A percentile compares a stretch with the other conserved stretches of the same genome.
Evolutionary conservation across 2,329 filamentous ascomycete species (phyloP).

Genomic region (Cryphonectria naterciae): DNA sequence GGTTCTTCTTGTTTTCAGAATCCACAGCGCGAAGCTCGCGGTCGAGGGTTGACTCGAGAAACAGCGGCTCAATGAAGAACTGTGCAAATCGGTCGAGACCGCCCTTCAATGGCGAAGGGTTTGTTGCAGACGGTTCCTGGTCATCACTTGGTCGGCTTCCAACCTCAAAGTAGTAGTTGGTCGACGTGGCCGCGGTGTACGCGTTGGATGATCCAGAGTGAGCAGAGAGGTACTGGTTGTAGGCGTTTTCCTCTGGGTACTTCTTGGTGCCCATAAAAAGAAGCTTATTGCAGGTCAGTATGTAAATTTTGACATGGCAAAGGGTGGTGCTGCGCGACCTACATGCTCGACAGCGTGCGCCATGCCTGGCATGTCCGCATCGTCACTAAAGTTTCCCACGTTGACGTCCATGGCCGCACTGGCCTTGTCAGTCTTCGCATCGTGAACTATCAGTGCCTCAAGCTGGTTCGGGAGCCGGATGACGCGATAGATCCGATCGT

Average conservation of each 20-base stretch:
- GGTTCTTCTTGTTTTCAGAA: conserved; percentile 96
- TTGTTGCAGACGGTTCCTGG: conserved; percentile 57
- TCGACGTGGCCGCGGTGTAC: conserved; percentile 90
- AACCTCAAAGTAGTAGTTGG: conserved; percentile 97
- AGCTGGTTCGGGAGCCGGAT: conserved; percentile 84
- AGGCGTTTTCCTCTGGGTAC: conserved; percentile 94
- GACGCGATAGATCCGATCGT: conserved; percentile 86
- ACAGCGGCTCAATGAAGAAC: conserved; percentile 89
- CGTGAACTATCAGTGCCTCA: conserved; percentile 90
- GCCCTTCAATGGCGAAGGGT: conserved; percentile 70
- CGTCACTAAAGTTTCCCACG: conserved; percentile 93
- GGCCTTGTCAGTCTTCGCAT: conserved; percentile 94
- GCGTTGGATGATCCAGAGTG: conserved; percentile 94
- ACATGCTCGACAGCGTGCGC: conserved; percentile 94
- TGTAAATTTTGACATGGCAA: neutral
- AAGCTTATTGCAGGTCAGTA: conserved; percentile 50
- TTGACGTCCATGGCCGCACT: conserved; percentile 95
- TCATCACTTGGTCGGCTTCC: conserved; percentile 75
- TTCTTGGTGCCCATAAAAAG: conserved; percentile 99
- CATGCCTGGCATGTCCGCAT: conserved; percentile 88
- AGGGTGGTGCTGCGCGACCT: conserved; percentile 33
- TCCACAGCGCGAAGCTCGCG: conserved; percentile 88
- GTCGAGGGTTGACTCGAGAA: conserved; percentile 82
- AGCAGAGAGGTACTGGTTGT: conserved; percentile 87
- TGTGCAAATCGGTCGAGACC: conserved; percentile 90